Base-by-base conservation (phyloP, 1,139 yeast genomes). In the Candida sp. region DNA sequence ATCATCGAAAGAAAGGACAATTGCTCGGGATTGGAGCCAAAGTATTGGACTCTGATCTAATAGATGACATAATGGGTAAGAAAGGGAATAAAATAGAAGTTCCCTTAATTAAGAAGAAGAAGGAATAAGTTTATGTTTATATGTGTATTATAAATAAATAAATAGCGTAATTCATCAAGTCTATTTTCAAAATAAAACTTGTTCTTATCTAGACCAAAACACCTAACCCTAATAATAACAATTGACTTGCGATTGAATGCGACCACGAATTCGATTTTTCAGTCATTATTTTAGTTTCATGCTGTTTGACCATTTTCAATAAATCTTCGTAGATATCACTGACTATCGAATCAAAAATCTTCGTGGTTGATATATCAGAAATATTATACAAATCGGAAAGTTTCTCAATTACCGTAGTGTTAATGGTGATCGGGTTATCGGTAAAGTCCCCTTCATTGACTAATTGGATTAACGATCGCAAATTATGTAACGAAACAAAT, bases 361-460 rank as follows among this genome's bases (percentile, higher is more conserved):
- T 75, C 2, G 81, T 72, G 51, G 78, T 77, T 38, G 75, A 65
- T 46, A 79, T 65, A 43, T 63, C 61, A 30, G 77, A 70, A n/a
- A 72, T 58, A 49, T 75, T 72, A 43, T 73, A 66, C 47, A 84
- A 70, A 43, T 79, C 81, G 6, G 78, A 64, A 25, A 82, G 49
- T 52, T 76, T 81, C 53, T 83, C 84, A 41, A 82, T 84, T 29
- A 81, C 77, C 27, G 86, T 74, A 43, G 85, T 79, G 43, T 74
- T 75, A 34, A 79, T 68, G 4, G 75, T 70, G 5, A 58, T 69
- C 43, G 66, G 77, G 21, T 22, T 12, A 11, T 21, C 32, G 15
- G 27, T 22, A 19, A 11, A 21, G 25, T 38, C 35, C 12, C 32
- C 41, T 33, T 61, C 62, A 54, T 85, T 86, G 37, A 85, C 73